Conservation (phyloP, 2,329 filamentous ascomycete species). For the Cercospora nicotianae region DNA sequence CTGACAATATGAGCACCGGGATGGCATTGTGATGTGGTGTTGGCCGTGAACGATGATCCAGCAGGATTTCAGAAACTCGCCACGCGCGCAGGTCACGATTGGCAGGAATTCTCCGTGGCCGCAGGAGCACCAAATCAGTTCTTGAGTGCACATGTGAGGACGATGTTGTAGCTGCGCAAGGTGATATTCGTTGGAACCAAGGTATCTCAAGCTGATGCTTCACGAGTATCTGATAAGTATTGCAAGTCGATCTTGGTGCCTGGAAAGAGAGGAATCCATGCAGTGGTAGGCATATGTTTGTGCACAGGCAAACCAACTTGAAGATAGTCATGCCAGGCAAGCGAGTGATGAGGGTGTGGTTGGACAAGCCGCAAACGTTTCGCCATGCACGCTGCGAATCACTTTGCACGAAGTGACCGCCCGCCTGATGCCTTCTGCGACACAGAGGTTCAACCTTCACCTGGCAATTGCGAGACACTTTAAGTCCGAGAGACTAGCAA, state of each 20-base stretch:
- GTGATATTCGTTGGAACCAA: not conserved
- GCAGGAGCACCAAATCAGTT: conserved; percentile 39
- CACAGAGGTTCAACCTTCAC: not conserved
- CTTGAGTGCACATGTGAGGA: conserved; percentile 36
- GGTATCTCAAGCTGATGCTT: not conserved
- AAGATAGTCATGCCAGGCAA: not conserved
- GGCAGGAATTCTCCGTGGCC: conserved; percentile 38
- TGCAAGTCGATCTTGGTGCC: not conserved
- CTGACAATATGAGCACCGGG: conserved; percentile 34
- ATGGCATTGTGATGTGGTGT: conserved; percentile 26
- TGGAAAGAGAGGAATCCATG: not conserved
- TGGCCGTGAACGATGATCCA: conserved; percentile 36
- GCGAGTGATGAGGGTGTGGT: not conserved
- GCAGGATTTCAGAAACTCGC: conserved; percentile 25
- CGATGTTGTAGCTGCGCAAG: not conserved
- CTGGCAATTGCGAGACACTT: not conserved
- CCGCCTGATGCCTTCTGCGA: not conserved
- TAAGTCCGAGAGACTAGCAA: not conserved
- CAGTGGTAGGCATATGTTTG: not conserved
- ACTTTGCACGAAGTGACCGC: not conserved
- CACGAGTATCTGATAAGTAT: not conserved
- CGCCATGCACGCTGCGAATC: not conserved
- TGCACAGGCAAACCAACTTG: not conserved
- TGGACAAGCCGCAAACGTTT: not conserved
- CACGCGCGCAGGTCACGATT: conserved; percentile 30